A percentile compares a stretch with the other conserved stretches of the same genome.
phyloP scores from a whole-genome alignment of 2,329 filamentous ascomycete species.

The Tolypocladium album region DNA sequence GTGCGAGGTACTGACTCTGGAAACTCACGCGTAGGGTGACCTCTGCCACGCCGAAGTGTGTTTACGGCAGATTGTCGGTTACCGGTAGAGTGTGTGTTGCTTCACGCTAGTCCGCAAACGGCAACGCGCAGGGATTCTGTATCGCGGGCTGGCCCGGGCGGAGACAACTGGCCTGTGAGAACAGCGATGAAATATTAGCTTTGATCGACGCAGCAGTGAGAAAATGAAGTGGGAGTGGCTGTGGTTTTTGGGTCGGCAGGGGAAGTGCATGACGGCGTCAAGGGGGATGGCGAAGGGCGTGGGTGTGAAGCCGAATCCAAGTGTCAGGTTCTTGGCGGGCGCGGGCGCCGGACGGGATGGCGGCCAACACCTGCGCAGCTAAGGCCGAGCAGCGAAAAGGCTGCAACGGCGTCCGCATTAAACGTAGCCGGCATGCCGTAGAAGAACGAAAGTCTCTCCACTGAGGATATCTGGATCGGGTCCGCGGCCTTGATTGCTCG shows the following conservation, averaged over 20 bases:
- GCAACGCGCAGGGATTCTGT: slow-evolving; percentile 5
- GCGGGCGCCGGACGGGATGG: neutral
- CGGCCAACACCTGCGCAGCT: neutral
- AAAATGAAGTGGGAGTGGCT: neutral
- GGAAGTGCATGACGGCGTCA: neutral
- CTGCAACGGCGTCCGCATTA: neutral
- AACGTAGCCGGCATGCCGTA: neutral
- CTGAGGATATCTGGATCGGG: neutral
- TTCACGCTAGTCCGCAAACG: slow-evolving; percentile 3
- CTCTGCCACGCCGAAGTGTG: neutral
- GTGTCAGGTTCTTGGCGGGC: neutral
- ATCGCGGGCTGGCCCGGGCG: neutral
- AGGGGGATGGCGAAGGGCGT: neutral
- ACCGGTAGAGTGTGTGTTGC: neutral
- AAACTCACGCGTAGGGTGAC: neutral
- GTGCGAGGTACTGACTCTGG: slow-evolving; percentile 5
- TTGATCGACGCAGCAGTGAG: neutral
- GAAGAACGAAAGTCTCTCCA: neutral
- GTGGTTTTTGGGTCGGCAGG: neutral
- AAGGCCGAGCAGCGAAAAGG: neutral
- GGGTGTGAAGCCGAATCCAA: neutral
- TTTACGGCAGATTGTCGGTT: slow-evolving; percentile 8
- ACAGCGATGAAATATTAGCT: neutral
- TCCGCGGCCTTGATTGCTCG: neutral
- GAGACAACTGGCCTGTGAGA: neutral